Conservation (phyloP, 768 basidiomycete genomes). For the Tricholoma flavovirens region DNA sequence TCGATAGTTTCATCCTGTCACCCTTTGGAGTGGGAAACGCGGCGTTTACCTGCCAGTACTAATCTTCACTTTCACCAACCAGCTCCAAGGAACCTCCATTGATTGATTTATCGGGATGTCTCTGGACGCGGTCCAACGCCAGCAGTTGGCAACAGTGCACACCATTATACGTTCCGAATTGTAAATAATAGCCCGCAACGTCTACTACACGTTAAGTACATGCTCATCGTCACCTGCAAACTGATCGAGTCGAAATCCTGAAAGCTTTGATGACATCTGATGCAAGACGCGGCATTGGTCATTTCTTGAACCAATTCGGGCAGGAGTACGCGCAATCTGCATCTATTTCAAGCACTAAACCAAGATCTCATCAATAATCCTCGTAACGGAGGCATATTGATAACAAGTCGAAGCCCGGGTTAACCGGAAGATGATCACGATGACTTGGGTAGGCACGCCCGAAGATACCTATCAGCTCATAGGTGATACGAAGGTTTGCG, state of each 20-base stretch:
- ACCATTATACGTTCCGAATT: neutral
- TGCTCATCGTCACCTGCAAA: neutral
- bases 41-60: neutral
- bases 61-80: no score
- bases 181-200: neutral
- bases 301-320: no score
- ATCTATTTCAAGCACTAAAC: no score
- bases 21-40: neutral
- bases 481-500: no score
- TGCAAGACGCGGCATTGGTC: neutral
- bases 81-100: neutral
- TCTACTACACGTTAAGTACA: no score
- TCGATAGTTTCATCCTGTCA: neutral
- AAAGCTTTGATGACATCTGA: neutral
- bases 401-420: no score
- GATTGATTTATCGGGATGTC: neutral
- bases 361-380: no score
- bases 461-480: no score
- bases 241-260: neutral
- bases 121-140: neutral
- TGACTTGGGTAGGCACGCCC: no score
- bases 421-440: no score
- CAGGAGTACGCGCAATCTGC: no score
- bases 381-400: no score
- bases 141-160: neutral